Conservation (phyloP, 768 basidiomycete species). For the Russula abietina region DNA sequence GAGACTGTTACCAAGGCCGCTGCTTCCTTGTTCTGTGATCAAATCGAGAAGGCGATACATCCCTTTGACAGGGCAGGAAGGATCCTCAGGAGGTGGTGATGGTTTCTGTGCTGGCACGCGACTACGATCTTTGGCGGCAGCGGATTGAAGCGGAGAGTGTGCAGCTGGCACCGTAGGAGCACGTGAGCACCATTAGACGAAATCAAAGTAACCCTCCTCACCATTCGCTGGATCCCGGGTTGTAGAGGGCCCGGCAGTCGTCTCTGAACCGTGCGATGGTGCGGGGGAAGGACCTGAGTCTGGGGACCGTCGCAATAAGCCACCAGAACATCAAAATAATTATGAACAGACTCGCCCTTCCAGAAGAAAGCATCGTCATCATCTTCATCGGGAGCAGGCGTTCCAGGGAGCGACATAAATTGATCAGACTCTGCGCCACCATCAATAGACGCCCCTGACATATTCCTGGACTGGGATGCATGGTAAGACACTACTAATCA, state of each 20-base stretch:
- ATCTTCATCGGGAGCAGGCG: neutral
- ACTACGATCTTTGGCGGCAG: neutral
- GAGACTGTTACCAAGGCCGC: constrained; percentile 42
- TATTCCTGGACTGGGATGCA: neutral
- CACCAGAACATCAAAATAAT: neutral
- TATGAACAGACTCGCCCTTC: neutral
- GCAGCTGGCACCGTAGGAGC: neutral
- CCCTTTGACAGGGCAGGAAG: constrained; percentile 34
- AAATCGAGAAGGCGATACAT: constrained; percentile 51
- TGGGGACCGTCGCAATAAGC: neutral
- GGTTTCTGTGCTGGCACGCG: neutral
- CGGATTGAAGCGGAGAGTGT: neutral
- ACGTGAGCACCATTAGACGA: neutral
- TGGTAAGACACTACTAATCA: neutral
- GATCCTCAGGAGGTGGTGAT: neutral
- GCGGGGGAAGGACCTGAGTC: neutral
- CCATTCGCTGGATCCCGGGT: neutral
- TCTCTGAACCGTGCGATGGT: neutral
- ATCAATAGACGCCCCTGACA: neutral
- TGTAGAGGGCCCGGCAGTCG: neutral
- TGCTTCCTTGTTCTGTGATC: constrained; percentile 45
- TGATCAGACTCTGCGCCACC: constrained; percentile 8
- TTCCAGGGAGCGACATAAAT: constrained; percentile 13
- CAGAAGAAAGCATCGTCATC: neutral
- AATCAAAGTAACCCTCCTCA: neutral